These are phyloP conservation scores for Moricandia moricandioides DNA, from an alignment of 345 rosid species.

Conservation along the genomic window DNA sequence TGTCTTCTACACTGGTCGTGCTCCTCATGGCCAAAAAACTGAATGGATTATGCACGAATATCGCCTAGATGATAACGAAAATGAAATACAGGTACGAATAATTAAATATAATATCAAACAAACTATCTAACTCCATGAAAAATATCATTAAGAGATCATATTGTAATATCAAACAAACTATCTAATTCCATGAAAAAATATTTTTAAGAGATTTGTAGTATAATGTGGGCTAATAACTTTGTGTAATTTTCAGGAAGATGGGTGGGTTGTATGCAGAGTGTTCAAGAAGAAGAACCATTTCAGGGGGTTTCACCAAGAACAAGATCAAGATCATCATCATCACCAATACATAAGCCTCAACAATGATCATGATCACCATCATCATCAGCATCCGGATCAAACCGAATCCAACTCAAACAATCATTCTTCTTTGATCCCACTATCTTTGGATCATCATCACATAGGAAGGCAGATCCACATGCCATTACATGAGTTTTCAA, in stretches of 20 bases:
- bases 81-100: constrained; percentile 57
- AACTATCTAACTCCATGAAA: background rate
- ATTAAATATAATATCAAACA: background rate
- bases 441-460: constrained; percentile 27
- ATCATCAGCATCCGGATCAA: constrained; percentile 17
- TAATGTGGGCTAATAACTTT: background rate
- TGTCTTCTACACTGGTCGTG: constrained; percentile 96
- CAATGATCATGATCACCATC: constrained; percentile 34
- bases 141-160: background rate
- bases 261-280: constrained; percentile 92
- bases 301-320: constrained; percentile 54
- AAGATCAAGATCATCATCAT: constrained; percentile 41
- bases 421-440: constrained; percentile 29
- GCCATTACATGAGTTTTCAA: constrained; percentile 36
- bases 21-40: constrained; percentile 97
- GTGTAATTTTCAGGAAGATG: constrained; percentile 62
- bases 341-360: constrained; percentile 33
- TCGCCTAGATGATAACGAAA: constrained; percentile 70
- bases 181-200: too few relatives aligned
- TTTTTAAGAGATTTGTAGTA: too few relatives aligned
- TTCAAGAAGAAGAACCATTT: constrained; percentile 74
- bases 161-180: too few relatives aligned
- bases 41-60: constrained; percentile 99
- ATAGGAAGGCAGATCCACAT: constrained; percentile 28
- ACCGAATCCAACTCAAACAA: constrained; percentile 26